Evolutionary conservation across 768 basidiomycete genomes (phyloP).

Genomic region (Phylloporus sp.): DNA sequence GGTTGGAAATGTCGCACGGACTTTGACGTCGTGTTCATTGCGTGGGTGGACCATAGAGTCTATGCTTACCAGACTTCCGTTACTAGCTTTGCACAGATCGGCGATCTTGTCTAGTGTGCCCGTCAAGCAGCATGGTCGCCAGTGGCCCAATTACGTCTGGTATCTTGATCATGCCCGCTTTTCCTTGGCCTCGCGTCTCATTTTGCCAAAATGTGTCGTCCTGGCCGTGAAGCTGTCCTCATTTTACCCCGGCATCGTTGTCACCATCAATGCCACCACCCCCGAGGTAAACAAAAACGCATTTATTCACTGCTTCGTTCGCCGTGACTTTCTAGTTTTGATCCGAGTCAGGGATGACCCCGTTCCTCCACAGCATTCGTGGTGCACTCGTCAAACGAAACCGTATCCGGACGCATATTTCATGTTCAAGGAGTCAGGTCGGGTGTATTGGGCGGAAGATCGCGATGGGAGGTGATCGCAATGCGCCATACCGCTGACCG

Average conservation of each 20-base stretch:
- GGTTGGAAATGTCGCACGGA: neutral
- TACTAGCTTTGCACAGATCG: neutral
- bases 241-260: slow-evolving; percentile 2
- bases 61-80: neutral
- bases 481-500: slow-evolving; percentile 8
- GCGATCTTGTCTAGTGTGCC: neutral
- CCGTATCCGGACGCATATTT: slow-evolving; percentile 6
- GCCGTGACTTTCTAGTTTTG: slow-evolving; percentile 15
- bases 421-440: slow-evolving; percentile 6
- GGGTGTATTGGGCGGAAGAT: slow-evolving; percentile 13
- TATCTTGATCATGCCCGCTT: slow-evolving; percentile 12
- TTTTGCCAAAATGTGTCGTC: slow-evolving; percentile 10
- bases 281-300: slow-evolving; percentile 10
- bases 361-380: slow-evolving; percentile 9
- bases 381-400: slow-evolving; percentile 5
- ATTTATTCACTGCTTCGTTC: slow-evolving; percentile 6
- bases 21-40: neutral
- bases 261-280: neutral
- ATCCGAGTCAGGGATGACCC: slow-evolving; percentile 26
- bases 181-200: slow-evolving; percentile 12
- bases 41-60: too few species aligned
- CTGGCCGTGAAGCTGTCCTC: slow-evolving; percentile 4
- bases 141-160: slow-evolving; percentile 24
- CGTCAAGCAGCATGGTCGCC: slow-evolving; percentile 16
- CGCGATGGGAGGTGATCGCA: slow-evolving; percentile 4